These are phyloP conservation scores for Yamadazyma conglobata DNA, from an alignment of 1,139 yeast species.

Conservation along the genomic window DNA sequence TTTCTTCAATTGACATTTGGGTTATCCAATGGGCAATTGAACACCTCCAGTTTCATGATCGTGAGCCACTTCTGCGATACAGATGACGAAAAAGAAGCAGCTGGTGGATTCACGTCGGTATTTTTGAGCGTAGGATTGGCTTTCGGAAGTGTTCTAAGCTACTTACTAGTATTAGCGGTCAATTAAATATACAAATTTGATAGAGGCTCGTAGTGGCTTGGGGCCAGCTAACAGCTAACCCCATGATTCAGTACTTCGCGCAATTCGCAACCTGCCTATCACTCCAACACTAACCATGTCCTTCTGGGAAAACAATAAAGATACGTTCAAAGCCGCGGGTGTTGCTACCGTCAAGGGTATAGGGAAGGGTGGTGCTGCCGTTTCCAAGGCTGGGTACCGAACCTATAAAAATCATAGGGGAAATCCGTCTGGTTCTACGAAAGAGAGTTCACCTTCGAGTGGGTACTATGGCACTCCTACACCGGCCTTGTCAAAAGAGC, in stretches of 20 bases:
- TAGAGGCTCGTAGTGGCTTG: too few relatives aligned
- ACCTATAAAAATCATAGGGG: conserved; percentile 43
- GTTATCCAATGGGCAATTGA: conserved; percentile 78
- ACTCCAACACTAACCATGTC: too few relatives aligned
- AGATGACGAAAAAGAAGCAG: conserved; percentile 78
- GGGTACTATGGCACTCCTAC: conserved; percentile 8
- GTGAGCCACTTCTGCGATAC: conserved; percentile 58
- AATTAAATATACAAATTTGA: conserved; percentile 11
- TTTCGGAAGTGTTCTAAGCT: conserved; percentile 72
- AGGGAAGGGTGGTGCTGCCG: conserved; percentile 46
- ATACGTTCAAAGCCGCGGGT: conserved; percentile 45
- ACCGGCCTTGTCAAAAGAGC: conserved; percentile 19
- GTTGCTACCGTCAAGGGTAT: conserved; percentile 45
- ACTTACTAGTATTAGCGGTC: conserved; percentile 48
- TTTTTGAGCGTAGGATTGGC: conserved; percentile 74
- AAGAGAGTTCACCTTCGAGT: conserved; percentile 1
- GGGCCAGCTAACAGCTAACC: too few relatives aligned
- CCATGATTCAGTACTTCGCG: too few relatives aligned
- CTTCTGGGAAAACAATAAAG: conserved; percentile 56
- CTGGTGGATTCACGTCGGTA: conserved; percentile 87
- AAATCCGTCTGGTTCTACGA: background rate
- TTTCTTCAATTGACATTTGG: conserved; percentile 76
- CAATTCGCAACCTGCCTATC: too few relatives aligned
- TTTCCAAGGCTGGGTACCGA: conserved; percentile 47
- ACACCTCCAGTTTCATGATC: conserved; percentile 78